These are phyloP conservation scores for Microbotryomycetes sp. DNA, from an alignment of 1,284 basidiomycete genomes.

Conservation along the genomic window DNA sequence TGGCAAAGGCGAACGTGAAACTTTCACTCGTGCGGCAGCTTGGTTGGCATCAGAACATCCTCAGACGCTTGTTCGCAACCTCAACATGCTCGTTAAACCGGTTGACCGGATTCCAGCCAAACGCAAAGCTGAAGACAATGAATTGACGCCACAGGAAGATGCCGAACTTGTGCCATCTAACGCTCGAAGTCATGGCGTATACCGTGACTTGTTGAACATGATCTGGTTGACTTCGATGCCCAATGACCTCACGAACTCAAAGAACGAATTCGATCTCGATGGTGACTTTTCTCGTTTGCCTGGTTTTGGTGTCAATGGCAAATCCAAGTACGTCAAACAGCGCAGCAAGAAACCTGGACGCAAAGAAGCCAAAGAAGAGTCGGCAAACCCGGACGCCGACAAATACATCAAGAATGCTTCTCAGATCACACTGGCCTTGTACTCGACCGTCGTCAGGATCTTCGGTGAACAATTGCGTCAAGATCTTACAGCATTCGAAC, in stretches of 20 bases:
- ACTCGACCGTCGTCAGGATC: conserved; percentile 56
- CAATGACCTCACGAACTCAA: conserved; percentile 30
- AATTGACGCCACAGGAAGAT: neutral
- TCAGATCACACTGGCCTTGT: conserved; percentile 55
- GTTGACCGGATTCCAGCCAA: conserved; percentile 4
- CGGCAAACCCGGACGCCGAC: conserved; percentile 39
- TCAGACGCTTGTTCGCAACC: conserved; percentile 11
- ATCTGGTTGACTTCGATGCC: conserved; percentile 48
- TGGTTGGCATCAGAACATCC: conserved; percentile 11
- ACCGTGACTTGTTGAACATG: conserved; percentile 51
- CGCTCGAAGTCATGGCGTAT: neutral
- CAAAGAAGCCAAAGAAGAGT: conserved; percentile 8
- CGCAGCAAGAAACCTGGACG: conserved; percentile 5
- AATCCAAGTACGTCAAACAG: conserved; percentile 10
- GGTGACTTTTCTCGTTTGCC: conserved; percentile 12
- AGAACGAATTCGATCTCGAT: conserved; percentile 47
- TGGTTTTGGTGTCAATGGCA: neutral
- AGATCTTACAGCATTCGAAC: conserved; percentile 47
- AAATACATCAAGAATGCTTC: conserved; percentile 40
- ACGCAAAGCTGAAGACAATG: conserved; percentile 4
- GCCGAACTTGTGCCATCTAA: neutral
- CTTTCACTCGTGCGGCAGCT: neutral
- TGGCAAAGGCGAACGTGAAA: conserved; percentile 14
- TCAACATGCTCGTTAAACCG: neutral
- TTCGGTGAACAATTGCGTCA: conserved; percentile 52